Conservation (phyloP, 176 grass and related monocot genomes). For the Oryza officinalis region DNA sequence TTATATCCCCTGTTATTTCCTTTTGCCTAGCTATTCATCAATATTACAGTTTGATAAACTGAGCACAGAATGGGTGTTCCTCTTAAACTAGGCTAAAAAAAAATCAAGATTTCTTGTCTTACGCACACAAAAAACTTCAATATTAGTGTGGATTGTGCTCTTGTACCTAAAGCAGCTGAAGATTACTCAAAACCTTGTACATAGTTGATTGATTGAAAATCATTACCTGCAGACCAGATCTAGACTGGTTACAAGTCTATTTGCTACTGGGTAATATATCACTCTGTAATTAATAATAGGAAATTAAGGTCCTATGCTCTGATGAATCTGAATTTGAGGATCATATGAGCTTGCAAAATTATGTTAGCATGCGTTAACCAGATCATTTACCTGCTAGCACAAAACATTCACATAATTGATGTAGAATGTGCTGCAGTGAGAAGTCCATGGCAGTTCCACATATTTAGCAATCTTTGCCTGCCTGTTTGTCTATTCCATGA, state of each 20-base stretch:
- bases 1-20: background rate
- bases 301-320: background rate
- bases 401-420: background rate
- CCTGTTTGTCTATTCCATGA: conserved; percentile 20
- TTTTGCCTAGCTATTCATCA: conserved; percentile 2
- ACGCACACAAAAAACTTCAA: background rate
- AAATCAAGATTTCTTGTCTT: background rate
- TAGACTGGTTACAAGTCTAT: background rate
- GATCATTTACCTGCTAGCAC: background rate
- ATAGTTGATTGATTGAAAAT: background rate
- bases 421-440: conserved; percentile 1
- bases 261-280: background rate
- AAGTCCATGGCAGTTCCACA: conserved; percentile 18
- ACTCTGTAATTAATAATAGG: background rate
- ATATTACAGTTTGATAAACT: background rate
- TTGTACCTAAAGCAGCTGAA: conserved; percentile 5
- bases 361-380: conserved; percentile 10
- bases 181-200: background rate
- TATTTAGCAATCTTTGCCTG: background rate
- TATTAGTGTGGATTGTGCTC: background rate
- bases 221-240: background rate
- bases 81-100: background rate
- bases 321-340: background rate
- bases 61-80: background rate
- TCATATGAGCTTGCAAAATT: background rate